Evolutionary conservation across 345 rosid species (phyloP).

Genomic region (Heritiera fomes): DNA sequence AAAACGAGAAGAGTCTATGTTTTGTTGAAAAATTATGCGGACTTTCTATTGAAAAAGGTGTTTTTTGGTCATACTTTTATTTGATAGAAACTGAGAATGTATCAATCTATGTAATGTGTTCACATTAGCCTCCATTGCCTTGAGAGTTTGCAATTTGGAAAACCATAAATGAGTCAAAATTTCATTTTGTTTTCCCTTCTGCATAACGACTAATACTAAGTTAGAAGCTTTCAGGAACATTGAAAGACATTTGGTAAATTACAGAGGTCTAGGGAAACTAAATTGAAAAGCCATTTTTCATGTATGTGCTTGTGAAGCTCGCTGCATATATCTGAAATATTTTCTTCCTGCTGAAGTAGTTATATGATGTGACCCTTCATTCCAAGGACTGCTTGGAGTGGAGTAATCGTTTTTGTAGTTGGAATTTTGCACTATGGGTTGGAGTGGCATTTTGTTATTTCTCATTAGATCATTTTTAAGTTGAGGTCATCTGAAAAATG

Average conservation of each 20-base stretch:
- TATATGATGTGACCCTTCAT: background rate
- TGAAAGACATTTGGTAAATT: background rate
- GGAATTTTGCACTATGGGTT: background rate
- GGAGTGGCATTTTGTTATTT: background rate
- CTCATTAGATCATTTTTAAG: background rate
- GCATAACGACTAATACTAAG: background rate
- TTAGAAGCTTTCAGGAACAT: conserved; percentile 11
- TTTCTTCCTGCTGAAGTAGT: background rate
- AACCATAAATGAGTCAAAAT: background rate
- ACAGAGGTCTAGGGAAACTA: background rate
- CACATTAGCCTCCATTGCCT: background rate
- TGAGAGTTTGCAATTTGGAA: background rate
- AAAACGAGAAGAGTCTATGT: background rate
- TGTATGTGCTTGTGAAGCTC: conserved; percentile 8
- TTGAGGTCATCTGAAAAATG: background rate
- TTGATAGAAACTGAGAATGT: background rate
- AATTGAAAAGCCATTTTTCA: background rate
- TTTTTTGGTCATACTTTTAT: background rate
- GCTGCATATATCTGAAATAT: background rate
- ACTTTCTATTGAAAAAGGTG: background rate
- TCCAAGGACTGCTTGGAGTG: background rate
- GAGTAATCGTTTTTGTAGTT: background rate
- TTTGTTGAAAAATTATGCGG: background rate
- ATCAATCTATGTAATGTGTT: background rate
- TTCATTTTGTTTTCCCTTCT: background rate